Evolutionary conservation across 2,329 filamentous ascomycete genomes (phyloP).

Genomic region (Apiospora koreana): DNA sequence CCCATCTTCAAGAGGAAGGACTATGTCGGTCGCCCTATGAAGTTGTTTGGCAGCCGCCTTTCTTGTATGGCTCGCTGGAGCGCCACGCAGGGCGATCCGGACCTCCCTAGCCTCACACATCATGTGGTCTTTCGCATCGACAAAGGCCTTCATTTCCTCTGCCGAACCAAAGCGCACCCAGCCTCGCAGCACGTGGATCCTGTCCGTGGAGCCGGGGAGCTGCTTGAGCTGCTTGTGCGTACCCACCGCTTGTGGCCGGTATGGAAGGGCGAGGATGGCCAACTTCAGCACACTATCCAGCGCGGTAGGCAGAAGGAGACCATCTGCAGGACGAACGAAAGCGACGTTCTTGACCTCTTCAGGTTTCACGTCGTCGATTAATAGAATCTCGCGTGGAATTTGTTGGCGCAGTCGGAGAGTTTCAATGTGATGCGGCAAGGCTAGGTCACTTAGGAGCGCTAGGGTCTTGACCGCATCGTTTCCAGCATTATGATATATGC

Average conservation of each 20-base stretch:
- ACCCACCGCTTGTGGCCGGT: background rate
- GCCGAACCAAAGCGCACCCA: background rate
- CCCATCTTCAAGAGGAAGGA: background rate
- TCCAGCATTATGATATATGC: background rate
- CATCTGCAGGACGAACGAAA: background rate
- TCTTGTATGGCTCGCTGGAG: background rate
- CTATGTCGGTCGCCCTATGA: background rate
- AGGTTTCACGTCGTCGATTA: background rate
- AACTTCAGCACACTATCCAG: background rate
- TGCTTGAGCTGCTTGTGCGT: constrained; percentile 1
- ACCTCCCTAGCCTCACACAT: background rate
- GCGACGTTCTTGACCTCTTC: background rate
- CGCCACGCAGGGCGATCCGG: background rate
- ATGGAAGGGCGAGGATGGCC: background rate
- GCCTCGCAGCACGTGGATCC: background rate
- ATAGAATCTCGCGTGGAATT: background rate
- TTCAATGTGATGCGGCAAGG: background rate
- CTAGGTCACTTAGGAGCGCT: background rate
- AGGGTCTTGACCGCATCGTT: constrained; percentile 2
- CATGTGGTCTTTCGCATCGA: background rate
- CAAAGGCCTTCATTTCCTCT: background rate
- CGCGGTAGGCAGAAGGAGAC: background rate
- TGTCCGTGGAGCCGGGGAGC: background rate
- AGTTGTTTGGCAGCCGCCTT: background rate
- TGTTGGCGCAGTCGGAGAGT: background rate